Evolutionary conservation across 352 stramenopile genomes (phyloP), one percentile per base, ranked within the genome.

Genomic region (Phytopythium montanum): DNA sequence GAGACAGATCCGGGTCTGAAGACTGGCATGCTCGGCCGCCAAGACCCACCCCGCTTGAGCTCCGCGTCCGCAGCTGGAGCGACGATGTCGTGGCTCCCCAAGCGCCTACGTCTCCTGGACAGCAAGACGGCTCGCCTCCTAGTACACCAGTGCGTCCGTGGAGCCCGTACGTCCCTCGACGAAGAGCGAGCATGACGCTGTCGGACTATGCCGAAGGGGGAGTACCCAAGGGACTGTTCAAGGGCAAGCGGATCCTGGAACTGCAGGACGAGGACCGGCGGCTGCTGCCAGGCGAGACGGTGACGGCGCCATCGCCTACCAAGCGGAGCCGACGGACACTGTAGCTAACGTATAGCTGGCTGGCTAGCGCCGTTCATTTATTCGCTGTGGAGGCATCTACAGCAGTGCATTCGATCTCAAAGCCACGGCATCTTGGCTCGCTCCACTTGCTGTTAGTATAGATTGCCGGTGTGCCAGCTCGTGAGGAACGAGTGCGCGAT

Each of bases 191-290:
- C 13, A 12, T 44, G 29, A 56, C 19, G 51, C 73, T 59, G 25
- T 46, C 65, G 5, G 59, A 60, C 6, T 72, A 69, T 18, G 70
- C 64, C 10, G 66, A 66, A 8, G 73, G n/a, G n/a, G n/a, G 71
- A 36, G 66, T 63, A 2, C 59, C 64, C 9, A 75, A 69, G 21
- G 61, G 66, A 0, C 31, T 73, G 29, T 87, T 77, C 69, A 87
- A 87, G 48, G 80, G 77, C 28, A 93, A 93, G 59, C 71, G 81
- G 12, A 87, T 93, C 23, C 56, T 93, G 25, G 75, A 93, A 52
- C 63, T 93, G 21, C 79, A 88, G 57, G 79, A 92, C 61, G 81
- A 92, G 72, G 80, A 90, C 56, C 80, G 83, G 6, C 66, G 81
- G 57, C 67, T 88, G n/a, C 64, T 73, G 28, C 77, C 81, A 3